Base-by-base conservation (phyloP, 2,329 filamentous ascomycete genomes). In the Emergomyces africanus region DNA sequence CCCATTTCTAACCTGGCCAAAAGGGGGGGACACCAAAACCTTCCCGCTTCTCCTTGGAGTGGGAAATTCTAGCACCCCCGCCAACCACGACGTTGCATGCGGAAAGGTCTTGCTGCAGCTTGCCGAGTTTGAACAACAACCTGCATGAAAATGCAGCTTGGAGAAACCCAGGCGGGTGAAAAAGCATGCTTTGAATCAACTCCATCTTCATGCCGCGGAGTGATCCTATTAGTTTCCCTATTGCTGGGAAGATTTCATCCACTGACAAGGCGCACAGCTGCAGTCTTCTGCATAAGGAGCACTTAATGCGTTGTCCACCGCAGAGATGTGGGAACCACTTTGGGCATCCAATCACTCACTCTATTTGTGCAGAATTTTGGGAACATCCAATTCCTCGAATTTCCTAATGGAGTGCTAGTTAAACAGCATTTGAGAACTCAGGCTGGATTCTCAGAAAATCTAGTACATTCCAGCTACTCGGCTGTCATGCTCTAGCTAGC, bases 191-290 rank as follows among this genome's bases (percentile, higher is more conserved):
- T 54, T 41, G 2, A 41, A 54, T 54, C 33, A 20, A 9, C 10
- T n/a, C 3, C 23, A 15, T 9, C 20, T 41, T 14, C 53, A 55
- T 23, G 0, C 53, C 53, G 53, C 53, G 53, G 53, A 55, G 18
- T 30, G 53, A 42, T 42, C 53, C 53, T 55, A 55, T 55, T 55
- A 55, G 53, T 55, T 55, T 41, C 53, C 53, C 39, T 55, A 30
- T 30, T 37, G 39, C 53, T 55, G 53, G 51, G 53, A 55, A 44
- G 6, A n/a, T 20, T 37, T 23, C 25, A n/a, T 42, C 53, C 53
- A 42, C 25, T 28, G 35, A 55, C 23, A 30, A 15, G 10, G 20
- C n/a, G 23, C 25, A 30, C 20, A 44, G 30, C 50, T 53, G 25
- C 30, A 53, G 50, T 1, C 15, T 35, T 35, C 33, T 37, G 50